Base-by-base conservation (phyloP, 768 basidiomycete species). In the Peribolospora kevripleyi region DNA sequence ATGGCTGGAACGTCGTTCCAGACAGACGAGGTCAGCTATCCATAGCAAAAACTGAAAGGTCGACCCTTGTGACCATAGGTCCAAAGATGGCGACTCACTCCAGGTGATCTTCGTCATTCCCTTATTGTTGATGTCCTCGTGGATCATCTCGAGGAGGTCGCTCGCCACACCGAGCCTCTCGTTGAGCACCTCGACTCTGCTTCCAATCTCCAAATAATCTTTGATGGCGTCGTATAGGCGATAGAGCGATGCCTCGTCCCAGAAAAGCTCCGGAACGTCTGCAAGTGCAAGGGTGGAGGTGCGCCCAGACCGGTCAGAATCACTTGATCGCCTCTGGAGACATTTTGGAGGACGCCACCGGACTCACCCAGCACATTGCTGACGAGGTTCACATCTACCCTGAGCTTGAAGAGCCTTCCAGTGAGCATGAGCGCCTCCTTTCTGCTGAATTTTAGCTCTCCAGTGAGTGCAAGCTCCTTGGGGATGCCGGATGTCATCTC, bases 201-300 rank as follows among this genome's bases (percentile, higher is more conserved):
- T 76, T 42, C 76, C 78, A 53, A 93, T 86, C 67, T 95, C 90
- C 75, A 93, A 85, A 64, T 95, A 95, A 61, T 88, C 88, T 55
- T 86, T 72, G 50, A 90, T 86, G 0, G 87, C 86, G 60, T 87
- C 84, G 64, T 95, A 95, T 42, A 95, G 67, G 39, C 78, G 81
- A 62, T 82, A 82, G 61, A 91, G 69, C 60, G 82, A 87, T 8
- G 86, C 87, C 64, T 91, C 88, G 52, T 78, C 80, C 90, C 88
- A 93, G 67, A 95, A 95, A 49, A 95, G 68, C 64, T 88, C 86
- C 0, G 88, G 88, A 5, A 85, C 81, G 63, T 95, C 90, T 67
- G 52, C 7, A 36, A 7, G 3, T 3, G 11, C 46, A 41, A 56
- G 46, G 55, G 13, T 53, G 53, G 25, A 38, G 6, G 45, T 8